Conservation (phyloP, 371 early-diverging fungal genomes). For the Synchytrium microbalum region DNA sequence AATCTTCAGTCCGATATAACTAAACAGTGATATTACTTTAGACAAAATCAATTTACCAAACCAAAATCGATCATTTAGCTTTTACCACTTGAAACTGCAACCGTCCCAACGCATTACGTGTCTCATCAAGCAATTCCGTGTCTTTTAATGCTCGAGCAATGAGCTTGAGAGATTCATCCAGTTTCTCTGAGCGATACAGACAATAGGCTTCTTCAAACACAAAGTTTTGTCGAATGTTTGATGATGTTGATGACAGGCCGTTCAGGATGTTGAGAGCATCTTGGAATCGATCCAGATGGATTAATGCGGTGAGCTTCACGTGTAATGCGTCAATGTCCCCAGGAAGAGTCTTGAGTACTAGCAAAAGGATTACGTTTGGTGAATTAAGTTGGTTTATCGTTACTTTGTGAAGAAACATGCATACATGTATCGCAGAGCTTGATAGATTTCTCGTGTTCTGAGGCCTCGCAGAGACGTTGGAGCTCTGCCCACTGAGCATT, state of each 20-base stretch:
- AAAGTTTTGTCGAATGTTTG: slow-evolving; percentile 30
- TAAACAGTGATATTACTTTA: slow-evolving; percentile 14
- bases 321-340: slow-evolving; percentile 21
- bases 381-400: background rate
- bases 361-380: background rate
- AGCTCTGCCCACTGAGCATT: background rate
- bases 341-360: slow-evolving; percentile 13
- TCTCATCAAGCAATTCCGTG: background rate
- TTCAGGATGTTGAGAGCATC: slow-evolving; percentile 7
- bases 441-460: slow-evolving; percentile 2
- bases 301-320: slow-evolving; percentile 45
- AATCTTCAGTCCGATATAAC: slow-evolving; percentile 31
- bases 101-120: slow-evolving; percentile 26
- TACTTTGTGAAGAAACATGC: background rate
- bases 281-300: slow-evolving; percentile 58
- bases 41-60: background rate
- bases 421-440: background rate
- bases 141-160: slow-evolving; percentile 25
- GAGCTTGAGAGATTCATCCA: slow-evolving; percentile 46
- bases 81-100: slow-evolving; percentile 66
- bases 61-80: background rate
- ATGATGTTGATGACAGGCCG: background rate
- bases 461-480: background rate
- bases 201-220: slow-evolving; percentile 62
- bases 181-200: slow-evolving; percentile 59